These are phyloP conservation scores for Hirsutella minnesotensis DNA, from an alignment of 2,329 filamentous ascomycete species.

Conservation along the genomic window DNA sequence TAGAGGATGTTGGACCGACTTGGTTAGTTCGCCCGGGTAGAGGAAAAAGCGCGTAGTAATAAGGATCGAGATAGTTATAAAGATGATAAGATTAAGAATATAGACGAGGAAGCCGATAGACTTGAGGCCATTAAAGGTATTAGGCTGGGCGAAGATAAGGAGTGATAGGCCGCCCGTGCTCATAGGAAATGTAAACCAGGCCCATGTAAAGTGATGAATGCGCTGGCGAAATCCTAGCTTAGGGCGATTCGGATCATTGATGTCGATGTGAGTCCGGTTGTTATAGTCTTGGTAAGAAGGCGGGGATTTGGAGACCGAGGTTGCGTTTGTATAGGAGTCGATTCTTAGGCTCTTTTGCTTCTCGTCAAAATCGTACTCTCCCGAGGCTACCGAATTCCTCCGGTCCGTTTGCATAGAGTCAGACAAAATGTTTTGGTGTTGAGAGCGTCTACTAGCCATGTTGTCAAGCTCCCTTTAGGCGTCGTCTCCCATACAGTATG, in stretches of 20 bases:
- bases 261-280: conserved; percentile 4
- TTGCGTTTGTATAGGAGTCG: too few species aligned
- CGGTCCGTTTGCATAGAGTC: conserved; percentile 1
- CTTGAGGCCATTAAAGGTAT: conserved; percentile 49
- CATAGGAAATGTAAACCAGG: conserved; percentile 67
- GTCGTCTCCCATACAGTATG: too few species aligned
- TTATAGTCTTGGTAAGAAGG: background rate
- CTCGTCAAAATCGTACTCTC: background rate
- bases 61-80: conserved; percentile 38
- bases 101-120: conserved; percentile 58
- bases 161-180: conserved; percentile 59
- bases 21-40: conserved; percentile 38
- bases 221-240: conserved; percentile 30
- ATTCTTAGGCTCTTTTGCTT: background rate
- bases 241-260: conserved; percentile 10
- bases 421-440: background rate
- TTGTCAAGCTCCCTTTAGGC: background rate
- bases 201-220: conserved; percentile 53
- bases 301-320: background rate
- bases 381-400: conserved; percentile 1
- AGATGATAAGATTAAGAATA: conserved; percentile 55
- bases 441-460: background rate
- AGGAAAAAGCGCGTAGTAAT: conserved; percentile 51
- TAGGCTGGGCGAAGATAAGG: conserved; percentile 50
- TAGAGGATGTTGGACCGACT: conserved; percentile 48